Evolutionary conservation across 1,284 basidiomycete genomes (phyloP).

Genomic region (Cryptococcus jaspeensis): DNA sequence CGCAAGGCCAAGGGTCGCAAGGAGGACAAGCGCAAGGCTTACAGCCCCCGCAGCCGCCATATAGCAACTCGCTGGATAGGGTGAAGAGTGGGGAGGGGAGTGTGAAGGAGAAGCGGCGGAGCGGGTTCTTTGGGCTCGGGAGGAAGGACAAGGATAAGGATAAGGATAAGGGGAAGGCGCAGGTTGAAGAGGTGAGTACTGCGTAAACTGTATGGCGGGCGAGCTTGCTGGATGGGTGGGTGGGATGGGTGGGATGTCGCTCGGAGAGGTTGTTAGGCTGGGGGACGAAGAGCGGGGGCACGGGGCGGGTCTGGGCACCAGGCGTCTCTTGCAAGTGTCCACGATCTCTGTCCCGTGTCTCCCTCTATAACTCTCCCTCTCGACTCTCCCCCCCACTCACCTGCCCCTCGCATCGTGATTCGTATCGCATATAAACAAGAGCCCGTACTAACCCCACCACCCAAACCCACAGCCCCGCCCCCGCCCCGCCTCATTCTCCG

Average conservation of each 20-base stretch:
- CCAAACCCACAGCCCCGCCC: neutral
- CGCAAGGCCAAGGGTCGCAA: neutral
- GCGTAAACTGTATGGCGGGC: too few relatives aligned
- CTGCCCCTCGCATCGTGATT: too few relatives aligned
- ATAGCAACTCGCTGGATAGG: neutral
- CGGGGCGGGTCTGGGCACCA: too few relatives aligned
- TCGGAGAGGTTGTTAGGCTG: too few relatives aligned
- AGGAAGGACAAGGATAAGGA: slow-evolving; percentile 39
- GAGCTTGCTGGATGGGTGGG: too few relatives aligned
- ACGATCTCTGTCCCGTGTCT: neutral
- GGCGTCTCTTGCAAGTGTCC: too few relatives aligned
- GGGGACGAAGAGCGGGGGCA: neutral
- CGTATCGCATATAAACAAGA: too few relatives aligned
- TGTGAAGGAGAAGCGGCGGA: slow-evolving; percentile 26
- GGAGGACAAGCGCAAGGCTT: neutral
- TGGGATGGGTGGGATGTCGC: too few relatives aligned
- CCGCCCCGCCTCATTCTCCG: slow-evolving; percentile 2
- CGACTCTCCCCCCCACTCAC: too few relatives aligned
- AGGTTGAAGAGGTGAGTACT: slow-evolving; percentile 19
- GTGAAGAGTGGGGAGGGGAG: slow-evolving; percentile 1
- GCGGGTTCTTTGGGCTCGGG: slow-evolving; percentile 39
- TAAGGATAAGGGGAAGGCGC: slow-evolving; percentile 19
- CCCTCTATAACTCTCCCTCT: neutral
- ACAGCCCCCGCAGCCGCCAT: neutral
- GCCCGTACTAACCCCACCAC: neutral